Conservation (phyloP, 1,284 basidiomycete species). For the Retiboletus flavoniger region DNA sequence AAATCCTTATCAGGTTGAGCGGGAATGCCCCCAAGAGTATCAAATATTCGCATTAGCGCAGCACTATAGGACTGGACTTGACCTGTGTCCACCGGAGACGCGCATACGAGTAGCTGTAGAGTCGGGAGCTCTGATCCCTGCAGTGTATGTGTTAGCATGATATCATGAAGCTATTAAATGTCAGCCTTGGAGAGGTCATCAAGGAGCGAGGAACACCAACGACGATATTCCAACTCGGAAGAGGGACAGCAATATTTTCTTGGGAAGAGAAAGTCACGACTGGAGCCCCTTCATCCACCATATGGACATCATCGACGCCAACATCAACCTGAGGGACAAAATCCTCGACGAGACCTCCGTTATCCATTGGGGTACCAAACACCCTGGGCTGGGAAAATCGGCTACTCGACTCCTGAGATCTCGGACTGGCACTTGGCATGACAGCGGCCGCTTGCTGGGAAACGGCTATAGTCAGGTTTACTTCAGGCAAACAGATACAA, state of each 20-base stretch:
- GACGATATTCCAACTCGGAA: conserved; percentile 53
- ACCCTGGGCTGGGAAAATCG: conserved; percentile 12
- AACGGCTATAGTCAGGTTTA: neutral
- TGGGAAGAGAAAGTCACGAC: conserved; percentile 11
- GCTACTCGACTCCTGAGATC: conserved; percentile 1
- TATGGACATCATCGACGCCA: conserved; percentile 22
- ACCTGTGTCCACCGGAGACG: conserved; percentile 31
- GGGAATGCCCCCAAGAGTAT: conserved; percentile 45
- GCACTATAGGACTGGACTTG: conserved; percentile 39
- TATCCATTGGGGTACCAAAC: conserved; percentile 17
- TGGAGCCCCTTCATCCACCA: conserved; percentile 21
- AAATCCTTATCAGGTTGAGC: conserved; percentile 37
- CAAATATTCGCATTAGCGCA: conserved; percentile 46
- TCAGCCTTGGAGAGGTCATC: conserved; percentile 6
- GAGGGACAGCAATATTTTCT: conserved; percentile 36
- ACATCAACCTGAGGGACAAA: conserved; percentile 15
- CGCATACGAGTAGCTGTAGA: conserved; percentile 55
- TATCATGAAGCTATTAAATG: conserved; percentile 49
- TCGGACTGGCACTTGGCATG: conserved; percentile 5
- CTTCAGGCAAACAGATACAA: neutral
- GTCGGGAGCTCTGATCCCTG: conserved; percentile 43
- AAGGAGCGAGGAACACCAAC: conserved; percentile 37
- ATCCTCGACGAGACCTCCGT: conserved; percentile 12
- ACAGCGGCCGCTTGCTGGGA: conserved; percentile 9
- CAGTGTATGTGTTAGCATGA: conserved; percentile 56